Evolutionary conservation across 345 rosid genomes (phyloP), one percentile per base, ranked within the genome.

Genomic region (Lepidium didymum): DNA sequence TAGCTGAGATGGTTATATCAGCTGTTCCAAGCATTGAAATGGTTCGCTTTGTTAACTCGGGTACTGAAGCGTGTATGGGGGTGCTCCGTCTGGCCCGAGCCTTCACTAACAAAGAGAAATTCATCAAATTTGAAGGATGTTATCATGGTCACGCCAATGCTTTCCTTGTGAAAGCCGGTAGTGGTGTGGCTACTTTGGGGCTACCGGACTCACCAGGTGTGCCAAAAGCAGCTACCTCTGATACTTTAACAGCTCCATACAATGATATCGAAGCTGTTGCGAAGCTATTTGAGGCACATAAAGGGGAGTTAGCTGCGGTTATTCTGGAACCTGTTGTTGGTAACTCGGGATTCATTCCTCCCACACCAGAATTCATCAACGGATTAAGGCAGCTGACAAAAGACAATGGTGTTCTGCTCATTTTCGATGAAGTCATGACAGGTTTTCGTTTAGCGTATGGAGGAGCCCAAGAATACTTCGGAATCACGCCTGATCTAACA

Each of bases 101-200:
- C n/a, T 89, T 65, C 57, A 91, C 97, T 12, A 81, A 86, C 35
- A 77, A 81, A 31, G 83, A 81, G 27, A 91, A 88, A 62, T 74
- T 94, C 33, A 81, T 94, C 72, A 89, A 94, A 80, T 94, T 94
- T 3, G 93, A 94, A 81, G 99, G 99, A 21, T 91, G 99, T 79
- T 91, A 89, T 62, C 99, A 94, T 50, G 99, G 97, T 50, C 99
- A 89, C 68, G 99, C 99, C 4, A 95, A 89, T 77, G 91, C 97
- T 9, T 94, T 79, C 59, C 95, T 94, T 56, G 96, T 94, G 56
- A 89, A 91, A 78, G 97, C 99, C 7, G 99, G 99, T 19, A 93
- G 97, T 61, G 99, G 99, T 59, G 97, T 88, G 63, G 99, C 96
- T 43, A 91, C 99, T 44, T 76, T 91, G 5, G 97, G 93, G 14